Base-by-base conservation (phyloP, 2,329 filamentous ascomycete species). In the Ophiostoma himal-ulmi region DNA sequence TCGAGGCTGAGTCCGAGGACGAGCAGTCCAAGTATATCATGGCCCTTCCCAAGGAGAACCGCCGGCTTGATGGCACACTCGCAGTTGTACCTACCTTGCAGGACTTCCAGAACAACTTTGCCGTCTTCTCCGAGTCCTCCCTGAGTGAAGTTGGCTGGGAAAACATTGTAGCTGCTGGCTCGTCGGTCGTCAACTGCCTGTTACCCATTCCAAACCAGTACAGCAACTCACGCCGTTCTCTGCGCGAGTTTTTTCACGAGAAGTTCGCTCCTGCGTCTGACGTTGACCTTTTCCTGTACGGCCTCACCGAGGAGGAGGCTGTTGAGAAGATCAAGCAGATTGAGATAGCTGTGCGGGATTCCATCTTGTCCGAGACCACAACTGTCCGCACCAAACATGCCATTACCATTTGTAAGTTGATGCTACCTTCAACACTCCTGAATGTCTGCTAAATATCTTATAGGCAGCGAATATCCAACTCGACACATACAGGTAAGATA, bases 351-450 rank as follows among this genome's bases (percentile, higher is more conserved):
- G 85, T 96, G 74, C 88, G 87, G 64, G 90, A 95, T 79, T 88
- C 90, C 3, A 89, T 96, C 69, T 82, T 96, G 30, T 86, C 89
- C n/a, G 92, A 96, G 79, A 92, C 91, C 0, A 94, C 92, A 0
- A 92, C 91, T 0, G 87, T 96, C 65, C 86, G 93, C 48, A 96
- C 93, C 22, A 96, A 94, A 81, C 91, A 96, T 76, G 91, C 92
- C 11, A 89, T 96, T 71, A 96, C 93, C 0, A 95, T 96, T 76
- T 82, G 81, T 44, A 92, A 13, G 52, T 48, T 20, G n/a, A 26
- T 10, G 13, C n/a, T 6, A 13, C 0, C 52, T 26, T 96, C 5
- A 26, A 11, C n/a, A 30, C 52, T 30, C 44, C 26, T 13, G 6
- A 3, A 30, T 26, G 3, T 30, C 5, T 26, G 11, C 52, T 57